Percentiles rank a stretch among this genome's conserved stretches.
Conservation (phyloP, 306 rosid genomes). For the Rosa lucieae region DNA sequence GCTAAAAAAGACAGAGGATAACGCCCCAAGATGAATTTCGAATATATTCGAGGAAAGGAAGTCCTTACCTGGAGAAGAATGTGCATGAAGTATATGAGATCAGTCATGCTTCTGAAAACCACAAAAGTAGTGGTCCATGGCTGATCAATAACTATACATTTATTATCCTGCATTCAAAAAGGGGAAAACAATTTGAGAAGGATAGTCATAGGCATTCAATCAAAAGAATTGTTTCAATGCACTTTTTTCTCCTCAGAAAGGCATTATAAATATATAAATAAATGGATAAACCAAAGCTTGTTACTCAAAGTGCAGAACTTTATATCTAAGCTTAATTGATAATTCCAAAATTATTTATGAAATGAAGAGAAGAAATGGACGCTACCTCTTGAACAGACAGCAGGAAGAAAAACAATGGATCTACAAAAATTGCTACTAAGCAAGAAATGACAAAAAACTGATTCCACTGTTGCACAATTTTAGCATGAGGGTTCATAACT, state of each 20-base stretch:
- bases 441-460: constrained; percentile 65
- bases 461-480: constrained; percentile 73
- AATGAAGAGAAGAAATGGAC: constrained; percentile 18
- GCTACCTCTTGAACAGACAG: constrained; percentile 50
- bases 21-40: background rate
- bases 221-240: background rate
- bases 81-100: constrained; percentile 61
- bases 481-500: constrained; percentile 81
- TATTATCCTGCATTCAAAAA: constrained; percentile 37
- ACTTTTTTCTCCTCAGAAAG: background rate
- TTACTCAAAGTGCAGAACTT: background rate
- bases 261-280: background rate
- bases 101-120: constrained; percentile 67
- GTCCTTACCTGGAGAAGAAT: constrained; percentile 77
- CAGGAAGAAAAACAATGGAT: constrained; percentile 78
- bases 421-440: constrained; percentile 67
- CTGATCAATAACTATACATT: constrained; percentile 52
- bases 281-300: background rate
- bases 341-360: background rate
- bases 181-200: constrained; percentile 7
- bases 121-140: constrained; percentile 49
- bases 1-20: background rate
- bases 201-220: background rate
- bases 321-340: background rate
- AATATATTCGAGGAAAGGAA: constrained; percentile 6